These are phyloP conservation scores for Zea mays DNA, from an alignment of 176 grass and related monocot species.

Conservation along the genomic window DNA sequence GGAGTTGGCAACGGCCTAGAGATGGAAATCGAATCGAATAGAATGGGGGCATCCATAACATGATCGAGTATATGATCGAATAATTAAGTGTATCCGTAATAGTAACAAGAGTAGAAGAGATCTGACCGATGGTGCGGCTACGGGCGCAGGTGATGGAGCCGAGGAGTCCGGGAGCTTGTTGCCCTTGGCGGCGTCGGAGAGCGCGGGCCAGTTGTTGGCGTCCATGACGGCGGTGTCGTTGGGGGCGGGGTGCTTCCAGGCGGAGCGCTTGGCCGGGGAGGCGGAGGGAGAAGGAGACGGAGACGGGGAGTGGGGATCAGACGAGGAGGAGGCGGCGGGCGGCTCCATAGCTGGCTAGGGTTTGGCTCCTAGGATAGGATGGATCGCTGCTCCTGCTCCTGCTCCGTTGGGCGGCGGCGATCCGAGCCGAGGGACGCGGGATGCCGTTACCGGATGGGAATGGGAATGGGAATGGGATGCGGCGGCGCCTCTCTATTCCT, in stretches of 20 bases:
- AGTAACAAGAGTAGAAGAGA: not conserved
- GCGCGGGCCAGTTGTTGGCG: conserved; percentile 60
- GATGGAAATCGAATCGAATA: not conserved
- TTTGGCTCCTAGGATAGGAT: conserved; percentile 9
- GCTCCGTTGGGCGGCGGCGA: conserved; percentile 18
- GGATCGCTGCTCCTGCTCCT: not conserved
- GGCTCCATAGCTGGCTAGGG: conserved; percentile 42
- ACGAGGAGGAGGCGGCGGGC: conserved; percentile 8
- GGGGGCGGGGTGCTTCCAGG: conserved; percentile 52
- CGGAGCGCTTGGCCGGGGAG: conserved; percentile 51
- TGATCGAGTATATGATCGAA: not conserved
- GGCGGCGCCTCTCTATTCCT: no score
- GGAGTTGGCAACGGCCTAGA: conserved; percentile 28
- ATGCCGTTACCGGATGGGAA: no score
- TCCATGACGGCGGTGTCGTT: conserved; percentile 60
- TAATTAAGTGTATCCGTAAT: no score
- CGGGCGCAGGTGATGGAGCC: not conserved
- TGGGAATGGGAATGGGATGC: no score
- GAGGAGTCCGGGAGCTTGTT: conserved; percentile 31
- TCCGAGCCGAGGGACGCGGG: not conserved
- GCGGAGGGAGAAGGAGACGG: not conserved
- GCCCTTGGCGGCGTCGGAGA: conserved; percentile 56
- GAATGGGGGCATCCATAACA: not conserved
- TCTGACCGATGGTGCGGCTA: conserved; percentile 46
- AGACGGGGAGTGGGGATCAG: conserved; percentile 19